Conservation (phyloP, 2,329 filamentous ascomycete genomes). For the Venturiaceae sp. region DNA sequence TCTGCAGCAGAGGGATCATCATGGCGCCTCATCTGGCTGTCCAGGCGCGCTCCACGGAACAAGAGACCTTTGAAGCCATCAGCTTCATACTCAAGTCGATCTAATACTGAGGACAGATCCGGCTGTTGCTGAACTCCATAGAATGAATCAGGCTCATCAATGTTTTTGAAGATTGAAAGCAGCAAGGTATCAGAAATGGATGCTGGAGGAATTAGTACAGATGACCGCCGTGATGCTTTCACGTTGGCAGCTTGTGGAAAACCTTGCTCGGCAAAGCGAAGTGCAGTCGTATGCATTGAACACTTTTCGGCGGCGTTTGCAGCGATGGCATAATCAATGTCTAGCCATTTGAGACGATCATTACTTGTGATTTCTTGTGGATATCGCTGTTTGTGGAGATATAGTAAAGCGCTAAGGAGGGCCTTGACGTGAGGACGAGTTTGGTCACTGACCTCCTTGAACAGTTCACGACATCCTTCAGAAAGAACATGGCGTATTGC, state of each 20-base stretch:
- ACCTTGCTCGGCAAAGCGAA: slow-evolving; percentile 72
- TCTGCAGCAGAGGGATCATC: slow-evolving; percentile 49
- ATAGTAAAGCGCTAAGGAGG: slow-evolving; percentile 70
- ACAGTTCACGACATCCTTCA: slow-evolving; percentile 51
- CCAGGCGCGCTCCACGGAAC: slow-evolving; percentile 83
- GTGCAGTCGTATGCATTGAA: slow-evolving; percentile 76
- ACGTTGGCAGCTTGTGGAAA: slow-evolving; percentile 35
- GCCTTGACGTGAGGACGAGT: slow-evolving; percentile 58
- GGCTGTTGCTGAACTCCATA: slow-evolving; percentile 79
- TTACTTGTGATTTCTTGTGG: slow-evolving; percentile 69
- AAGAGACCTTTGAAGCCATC: slow-evolving; percentile 80
- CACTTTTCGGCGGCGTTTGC: slow-evolving; percentile 66
- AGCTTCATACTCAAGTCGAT: slow-evolving; percentile 79
- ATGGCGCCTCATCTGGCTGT: slow-evolving; percentile 64
- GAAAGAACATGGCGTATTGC: slow-evolving; percentile 54
- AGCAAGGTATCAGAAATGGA: slow-evolving; percentile 56
- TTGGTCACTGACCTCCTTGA: slow-evolving; percentile 37
- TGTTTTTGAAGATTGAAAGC: slow-evolving; percentile 75
- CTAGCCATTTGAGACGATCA: slow-evolving; percentile 75
- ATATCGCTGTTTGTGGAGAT: slow-evolving; percentile 71
- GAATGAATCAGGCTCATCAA: slow-evolving; percentile 93
- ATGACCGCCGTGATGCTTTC: background rate
- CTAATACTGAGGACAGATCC: slow-evolving; percentile 66
- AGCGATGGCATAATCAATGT: slow-evolving; percentile 64
- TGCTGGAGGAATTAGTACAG: slow-evolving; percentile 12